Percentiles rank a stretch among this genome's conserved stretches.
These are phyloP conservation scores for Rhodotorula sp. DNA, from an alignment of 1,284 basidiomycete species.

Conservation along the genomic window DNA sequence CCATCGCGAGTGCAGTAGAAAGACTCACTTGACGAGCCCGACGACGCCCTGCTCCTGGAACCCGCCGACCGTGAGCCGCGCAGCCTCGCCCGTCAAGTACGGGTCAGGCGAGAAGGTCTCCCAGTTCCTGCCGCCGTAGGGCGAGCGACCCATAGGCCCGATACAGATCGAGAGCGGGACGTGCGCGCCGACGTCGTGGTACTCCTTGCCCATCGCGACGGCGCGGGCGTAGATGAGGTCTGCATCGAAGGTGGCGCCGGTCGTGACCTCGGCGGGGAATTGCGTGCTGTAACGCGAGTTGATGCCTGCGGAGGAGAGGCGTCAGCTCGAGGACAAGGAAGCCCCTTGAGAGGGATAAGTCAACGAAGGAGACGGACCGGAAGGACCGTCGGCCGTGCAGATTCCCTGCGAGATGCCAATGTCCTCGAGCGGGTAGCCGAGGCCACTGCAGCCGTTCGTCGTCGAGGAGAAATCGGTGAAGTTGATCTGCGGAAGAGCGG, in stretches of 20 bases:
- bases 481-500: slow-evolving; percentile 4
- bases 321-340: too few relatives aligned
- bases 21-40: slow-evolving; percentile 30
- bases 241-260: slow-evolving; percentile 56
- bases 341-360: too few relatives aligned
- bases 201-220: slow-evolving; percentile 55
- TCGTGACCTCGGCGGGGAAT: slow-evolving; percentile 54
- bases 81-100: slow-evolving; percentile 1
- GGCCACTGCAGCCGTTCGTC: slow-evolving; percentile 2
- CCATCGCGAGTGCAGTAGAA: too few relatives aligned
- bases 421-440: background rate
- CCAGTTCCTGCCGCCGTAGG: slow-evolving; percentile 69
- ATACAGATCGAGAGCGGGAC: slow-evolving; percentile 56
- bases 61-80: slow-evolving; percentile 47
- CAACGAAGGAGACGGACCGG: too few relatives aligned
- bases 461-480: background rate
- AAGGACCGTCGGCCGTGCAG: background rate
- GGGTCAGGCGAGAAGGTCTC: slow-evolving; percentile 67
- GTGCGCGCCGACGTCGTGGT: slow-evolving; percentile 69
- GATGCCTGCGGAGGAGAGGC: too few relatives aligned
- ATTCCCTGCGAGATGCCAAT: background rate
- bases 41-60: slow-evolving; percentile 70
- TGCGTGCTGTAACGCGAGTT: slow-evolving; percentile 19
- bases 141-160: slow-evolving; percentile 9
- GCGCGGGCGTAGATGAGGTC: slow-evolving; percentile 55